Evolutionary conservation across 805 yeast genomes (phyloP).

Genomic region (Candida incommunis): DNA sequence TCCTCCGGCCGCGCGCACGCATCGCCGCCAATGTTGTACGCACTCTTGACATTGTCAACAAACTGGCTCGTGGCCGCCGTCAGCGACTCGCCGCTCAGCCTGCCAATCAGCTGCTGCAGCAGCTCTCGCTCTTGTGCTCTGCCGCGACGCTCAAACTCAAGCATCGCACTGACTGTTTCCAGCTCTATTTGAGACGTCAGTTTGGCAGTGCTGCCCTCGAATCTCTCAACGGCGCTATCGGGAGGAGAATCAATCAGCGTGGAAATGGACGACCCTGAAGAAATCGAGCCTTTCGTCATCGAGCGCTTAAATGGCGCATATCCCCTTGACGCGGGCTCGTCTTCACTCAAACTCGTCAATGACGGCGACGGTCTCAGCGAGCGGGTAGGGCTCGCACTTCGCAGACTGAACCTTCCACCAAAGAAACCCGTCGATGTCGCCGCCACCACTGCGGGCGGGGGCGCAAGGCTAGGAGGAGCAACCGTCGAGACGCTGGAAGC

Average conservation of each 20-base stretch:
- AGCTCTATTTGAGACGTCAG: conserved; percentile 4
- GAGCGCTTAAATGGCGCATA: not conserved
- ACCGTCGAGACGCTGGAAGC: no score
- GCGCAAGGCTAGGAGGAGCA: no score
- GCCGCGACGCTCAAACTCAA: conserved; percentile 9
- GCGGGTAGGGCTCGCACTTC: not conserved
- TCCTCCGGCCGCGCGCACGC: no score
- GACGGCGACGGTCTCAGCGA: not conserved
- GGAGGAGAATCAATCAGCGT: not conserved
- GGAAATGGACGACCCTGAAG: conserved; percentile 2
- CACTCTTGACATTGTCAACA: not conserved
- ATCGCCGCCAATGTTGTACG: conserved; percentile 1
- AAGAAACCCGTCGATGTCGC: not conserved
- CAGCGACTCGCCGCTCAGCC: not conserved
- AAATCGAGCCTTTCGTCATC: conserved; percentile 2
- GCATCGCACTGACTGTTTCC: conserved; percentile 2
- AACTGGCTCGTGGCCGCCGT: not conserved
- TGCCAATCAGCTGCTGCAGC: conserved; percentile 2
- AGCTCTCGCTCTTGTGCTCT: conserved; percentile 6
- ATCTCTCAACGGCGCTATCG: conserved; percentile 1
- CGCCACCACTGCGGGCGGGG: not conserved
- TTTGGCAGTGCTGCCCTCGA: not conserved
- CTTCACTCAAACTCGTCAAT: no score
- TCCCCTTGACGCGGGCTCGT: not conserved
- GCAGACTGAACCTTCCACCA: not conserved